Percentiles rank a stretch among this genome's conserved stretches.
Evolutionary conservation across 2,329 filamentous ascomycete species (phyloP).

Genomic region (Penicillium sclerotigenum): DNA sequence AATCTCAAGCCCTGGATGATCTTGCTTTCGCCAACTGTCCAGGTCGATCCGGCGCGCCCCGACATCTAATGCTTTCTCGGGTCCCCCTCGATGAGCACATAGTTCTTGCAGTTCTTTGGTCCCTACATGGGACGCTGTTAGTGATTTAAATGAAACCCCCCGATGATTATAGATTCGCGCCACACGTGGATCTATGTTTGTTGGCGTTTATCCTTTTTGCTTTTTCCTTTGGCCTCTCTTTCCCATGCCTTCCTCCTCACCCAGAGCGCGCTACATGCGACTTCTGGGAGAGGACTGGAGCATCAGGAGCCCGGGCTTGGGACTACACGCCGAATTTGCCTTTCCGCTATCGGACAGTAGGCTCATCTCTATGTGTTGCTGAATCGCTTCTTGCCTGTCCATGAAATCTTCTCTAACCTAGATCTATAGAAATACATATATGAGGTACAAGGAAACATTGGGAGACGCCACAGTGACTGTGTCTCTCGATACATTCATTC

Average conservation of each 20-base stretch:
- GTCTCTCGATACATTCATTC: neutral
- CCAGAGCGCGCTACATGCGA: conserved; percentile 36
- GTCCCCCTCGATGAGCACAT: neutral
- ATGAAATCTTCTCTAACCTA: neutral
- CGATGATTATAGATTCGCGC: conserved; percentile 9
- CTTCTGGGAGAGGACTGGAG: conserved; percentile 34
- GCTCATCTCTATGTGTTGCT: neutral
- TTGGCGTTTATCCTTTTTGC: conserved; percentile 15
- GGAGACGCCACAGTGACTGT: neutral
- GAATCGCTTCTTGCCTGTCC: neutral
- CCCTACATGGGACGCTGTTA: conserved; percentile 3
- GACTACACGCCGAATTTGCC: neutral
- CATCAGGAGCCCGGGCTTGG: neutral
- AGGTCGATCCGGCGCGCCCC: neutral
- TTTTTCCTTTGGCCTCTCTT: conserved; percentile 15
- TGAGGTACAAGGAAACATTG: neutral
- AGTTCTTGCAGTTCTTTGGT: conserved; percentile 1
- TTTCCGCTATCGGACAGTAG: neutral
- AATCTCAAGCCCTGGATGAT: neutral
- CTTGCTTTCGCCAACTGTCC: neutral
- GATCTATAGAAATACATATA: neutral
- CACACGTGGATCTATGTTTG: conserved; percentile 9
- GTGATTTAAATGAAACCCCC: conserved; percentile 8
- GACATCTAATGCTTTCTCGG: neutral
- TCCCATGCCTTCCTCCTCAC: conserved; percentile 34